phyloP scores from a whole-genome alignment of 306 rosid genomes.

The Fragaria ananassa region DNA sequence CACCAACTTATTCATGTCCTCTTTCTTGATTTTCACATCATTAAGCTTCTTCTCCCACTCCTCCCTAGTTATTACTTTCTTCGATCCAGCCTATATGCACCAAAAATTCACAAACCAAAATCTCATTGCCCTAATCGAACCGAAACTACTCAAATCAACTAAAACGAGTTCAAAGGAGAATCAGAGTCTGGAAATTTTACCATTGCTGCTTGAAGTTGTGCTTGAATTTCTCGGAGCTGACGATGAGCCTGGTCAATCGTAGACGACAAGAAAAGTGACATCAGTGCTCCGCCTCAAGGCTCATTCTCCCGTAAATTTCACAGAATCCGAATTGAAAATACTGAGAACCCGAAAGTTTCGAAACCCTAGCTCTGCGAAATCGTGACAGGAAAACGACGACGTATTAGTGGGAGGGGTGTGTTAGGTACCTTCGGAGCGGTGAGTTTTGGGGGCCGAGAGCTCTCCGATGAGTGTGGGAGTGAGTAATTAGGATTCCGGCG shows the following conservation, averaged over 20 bases:
- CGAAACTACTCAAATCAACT: background rate
- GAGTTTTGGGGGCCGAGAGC: background rate
- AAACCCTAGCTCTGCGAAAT: slow-evolving; percentile 12
- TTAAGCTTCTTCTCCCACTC: slow-evolving; percentile 95
- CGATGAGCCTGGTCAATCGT: slow-evolving; percentile 20
- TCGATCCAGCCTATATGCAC: slow-evolving; percentile 64
- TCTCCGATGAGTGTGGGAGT: background rate
- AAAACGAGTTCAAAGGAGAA: background rate
- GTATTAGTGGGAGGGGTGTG: background rate
- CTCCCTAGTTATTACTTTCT: slow-evolving; percentile 73
- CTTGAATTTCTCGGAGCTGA: slow-evolving; percentile 48
- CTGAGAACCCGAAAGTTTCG: background rate
- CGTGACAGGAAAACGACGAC: background rate
- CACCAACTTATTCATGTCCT: slow-evolving; percentile 91
- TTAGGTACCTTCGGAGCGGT: background rate
- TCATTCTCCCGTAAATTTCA: slow-evolving; percentile 43
- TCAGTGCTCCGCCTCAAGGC: slow-evolving; percentile 53
- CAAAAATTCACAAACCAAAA: background rate
- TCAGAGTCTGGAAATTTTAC: slow-evolving; percentile 21
- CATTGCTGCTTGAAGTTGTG: slow-evolving; percentile 52
- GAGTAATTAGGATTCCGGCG: slow-evolving; percentile 28
- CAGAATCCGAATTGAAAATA: slow-evolving; percentile 6
- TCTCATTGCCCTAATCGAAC: background rate
- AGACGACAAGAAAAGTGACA: slow-evolving; percentile 59
- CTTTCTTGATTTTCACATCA: slow-evolving; percentile 77